A percentile compares a stretch with the other conserved stretches of the same genome.
These are phyloP conservation scores for Carpinus viminea DNA, from an alignment of 306 rosid species.

Conservation along the genomic window DNA sequence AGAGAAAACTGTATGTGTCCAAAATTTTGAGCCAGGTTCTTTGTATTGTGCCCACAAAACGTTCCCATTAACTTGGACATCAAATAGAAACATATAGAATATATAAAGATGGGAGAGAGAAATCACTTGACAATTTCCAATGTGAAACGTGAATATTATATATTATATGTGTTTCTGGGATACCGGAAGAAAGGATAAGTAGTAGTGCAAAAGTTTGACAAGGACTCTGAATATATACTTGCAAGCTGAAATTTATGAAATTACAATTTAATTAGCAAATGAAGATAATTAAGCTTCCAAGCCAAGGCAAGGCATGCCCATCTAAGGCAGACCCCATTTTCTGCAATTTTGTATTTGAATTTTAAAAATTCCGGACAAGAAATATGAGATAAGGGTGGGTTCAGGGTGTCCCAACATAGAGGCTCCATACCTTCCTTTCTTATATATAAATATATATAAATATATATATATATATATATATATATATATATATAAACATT, in stretches of 20 bases:
- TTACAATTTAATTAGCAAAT: not conserved
- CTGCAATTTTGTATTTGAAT: too few species aligned
- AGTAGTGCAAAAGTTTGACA: not conserved
- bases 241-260: not conserved
- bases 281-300: not conserved
- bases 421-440: too few species aligned
- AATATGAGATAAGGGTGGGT: too few species aligned
- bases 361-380: too few species aligned
- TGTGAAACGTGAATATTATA: not conserved
- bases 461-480: too few species aligned
- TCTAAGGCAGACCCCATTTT: too few species aligned
- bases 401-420: too few species aligned
- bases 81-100: not conserved
- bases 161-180: not conserved
- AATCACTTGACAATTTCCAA: not conserved
- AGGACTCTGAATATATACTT: not conserved
- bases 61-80: slow-evolving; percentile 21
- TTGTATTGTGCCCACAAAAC: not conserved
- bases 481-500: too few species aligned
- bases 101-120: not conserved
- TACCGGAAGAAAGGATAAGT: not conserved
- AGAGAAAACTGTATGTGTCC: not conserved
- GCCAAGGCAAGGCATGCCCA: not conserved
- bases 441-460: too few species aligned
- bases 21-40: slow-evolving; percentile 1